Conservation (phyloP, 768 basidiomycete species). For the Psilocybe tampanensis region DNA sequence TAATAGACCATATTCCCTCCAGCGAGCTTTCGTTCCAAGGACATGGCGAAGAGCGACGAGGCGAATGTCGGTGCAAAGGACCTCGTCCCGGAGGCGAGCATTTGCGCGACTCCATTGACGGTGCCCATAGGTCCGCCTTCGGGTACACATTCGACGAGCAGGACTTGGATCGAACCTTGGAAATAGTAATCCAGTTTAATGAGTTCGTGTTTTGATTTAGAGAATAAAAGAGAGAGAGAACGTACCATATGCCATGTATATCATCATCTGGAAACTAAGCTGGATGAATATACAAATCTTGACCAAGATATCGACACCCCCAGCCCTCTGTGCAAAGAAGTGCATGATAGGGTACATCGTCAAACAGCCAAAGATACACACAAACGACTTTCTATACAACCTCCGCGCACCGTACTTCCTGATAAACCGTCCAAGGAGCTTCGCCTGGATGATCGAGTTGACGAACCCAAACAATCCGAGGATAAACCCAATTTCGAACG, state of each 20-base stretch:
- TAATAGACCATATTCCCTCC: slow-evolving; percentile 51
- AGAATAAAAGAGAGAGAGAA: slow-evolving; percentile 10
- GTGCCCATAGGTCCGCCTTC: slow-evolving; percentile 48
- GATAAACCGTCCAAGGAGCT: slow-evolving; percentile 19
- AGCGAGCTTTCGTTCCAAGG: slow-evolving; percentile 43
- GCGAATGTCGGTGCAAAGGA: slow-evolving; percentile 56
- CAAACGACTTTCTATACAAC: slow-evolving; percentile 37
- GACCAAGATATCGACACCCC: slow-evolving; percentile 34
- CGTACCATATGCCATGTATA: slow-evolving; percentile 21
- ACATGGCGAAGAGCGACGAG: slow-evolving; percentile 60
- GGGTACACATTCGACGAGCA: slow-evolving; percentile 45
- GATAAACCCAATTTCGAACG: slow-evolving; percentile 60
- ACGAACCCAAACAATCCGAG: slow-evolving; percentile 38
- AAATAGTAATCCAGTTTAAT: background rate
- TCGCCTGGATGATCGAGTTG: slow-evolving; percentile 18
- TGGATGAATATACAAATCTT: slow-evolving; percentile 34
- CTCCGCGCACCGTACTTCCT: slow-evolving; percentile 15
- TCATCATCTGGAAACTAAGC: slow-evolving; percentile 27
- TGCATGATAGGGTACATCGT: slow-evolving; percentile 36
- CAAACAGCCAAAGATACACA: slow-evolving; percentile 28
- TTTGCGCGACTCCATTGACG: slow-evolving; percentile 59
- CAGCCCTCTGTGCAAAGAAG: slow-evolving; percentile 35
- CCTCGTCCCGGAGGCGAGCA: slow-evolving; percentile 49
- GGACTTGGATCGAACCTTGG: slow-evolving; percentile 52
- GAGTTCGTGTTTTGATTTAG: background rate